These are phyloP conservation scores for Mortierella sp. DNA, from an alignment of 371 early-diverging fungal species.

Conservation along the genomic window DNA sequence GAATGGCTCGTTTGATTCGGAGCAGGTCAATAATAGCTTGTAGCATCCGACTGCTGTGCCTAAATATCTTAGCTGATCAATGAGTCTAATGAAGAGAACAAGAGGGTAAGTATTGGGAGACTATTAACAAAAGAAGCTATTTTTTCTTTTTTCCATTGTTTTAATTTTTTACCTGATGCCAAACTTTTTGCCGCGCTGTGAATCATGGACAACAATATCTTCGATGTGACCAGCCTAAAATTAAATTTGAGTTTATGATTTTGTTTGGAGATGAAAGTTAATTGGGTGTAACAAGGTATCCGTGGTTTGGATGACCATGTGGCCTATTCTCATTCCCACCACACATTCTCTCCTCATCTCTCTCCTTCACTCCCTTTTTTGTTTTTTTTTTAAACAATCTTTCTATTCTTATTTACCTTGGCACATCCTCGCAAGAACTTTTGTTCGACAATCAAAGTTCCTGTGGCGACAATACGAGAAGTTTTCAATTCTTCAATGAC, in stretches of 20 bases:
- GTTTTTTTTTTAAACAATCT: slow-evolving; percentile 10
- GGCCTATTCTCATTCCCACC: background rate
- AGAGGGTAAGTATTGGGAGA: background rate
- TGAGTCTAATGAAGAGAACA: slow-evolving; percentile 59
- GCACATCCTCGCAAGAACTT: slow-evolving; percentile 95
- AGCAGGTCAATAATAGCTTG: slow-evolving; percentile 90
- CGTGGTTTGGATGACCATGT: background rate
- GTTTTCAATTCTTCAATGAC: slow-evolving; percentile 82
- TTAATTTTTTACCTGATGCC: slow-evolving; percentile 65
- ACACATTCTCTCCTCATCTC: background rate
- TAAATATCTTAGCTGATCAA: slow-evolving; percentile 80
- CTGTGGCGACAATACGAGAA: slow-evolving; percentile 86
- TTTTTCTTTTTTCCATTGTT: background rate
- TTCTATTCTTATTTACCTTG: slow-evolving; percentile 65
- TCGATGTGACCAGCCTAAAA: slow-evolving; percentile 83
- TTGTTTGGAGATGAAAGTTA: background rate
- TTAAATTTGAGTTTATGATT: too few relatives aligned
- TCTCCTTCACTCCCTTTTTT: slow-evolving; percentile 5
- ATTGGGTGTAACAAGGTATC: background rate
- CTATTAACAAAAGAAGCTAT: background rate
- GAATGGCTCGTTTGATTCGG: slow-evolving; percentile 87
- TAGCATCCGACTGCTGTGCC: slow-evolving; percentile 78
- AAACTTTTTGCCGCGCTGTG: slow-evolving; percentile 95
- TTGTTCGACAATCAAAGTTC: slow-evolving; percentile 95
- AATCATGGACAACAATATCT: slow-evolving; percentile 94